A percentile compares a stretch with the other conserved stretches of the same genome.
Conservation (phyloP, 2,329 filamentous ascomycete species). For the Onygena corvina region DNA sequence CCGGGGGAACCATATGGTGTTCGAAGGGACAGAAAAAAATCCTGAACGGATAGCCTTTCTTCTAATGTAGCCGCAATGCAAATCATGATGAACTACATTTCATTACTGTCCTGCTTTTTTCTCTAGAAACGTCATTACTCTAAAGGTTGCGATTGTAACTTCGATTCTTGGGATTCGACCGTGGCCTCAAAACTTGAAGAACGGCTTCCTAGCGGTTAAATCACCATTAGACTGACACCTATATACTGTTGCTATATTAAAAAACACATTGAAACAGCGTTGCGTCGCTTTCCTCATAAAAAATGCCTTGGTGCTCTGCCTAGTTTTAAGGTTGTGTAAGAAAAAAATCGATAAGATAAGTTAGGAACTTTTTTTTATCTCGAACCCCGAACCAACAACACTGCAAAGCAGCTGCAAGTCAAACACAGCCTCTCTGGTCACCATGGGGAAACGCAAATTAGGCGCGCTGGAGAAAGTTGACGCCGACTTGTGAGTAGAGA, state of each 20-base stretch:
- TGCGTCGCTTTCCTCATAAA: no score
- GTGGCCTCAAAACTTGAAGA: no score
- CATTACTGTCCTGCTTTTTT: background rate
- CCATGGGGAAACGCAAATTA: conserved; percentile 77
- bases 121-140: background rate
- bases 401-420: no score
- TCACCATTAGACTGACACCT: background rate
- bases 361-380: conserved; percentile 1
- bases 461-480: conserved; percentile 92
- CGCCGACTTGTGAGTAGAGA: conserved; percentile 59
- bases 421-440: conserved; percentile 6
- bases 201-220: background rate
- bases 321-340: background rate
- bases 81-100: conserved; percentile 12
- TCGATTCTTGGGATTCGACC: no score
- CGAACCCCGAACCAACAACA: conserved; percentile 53
- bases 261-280: no score
- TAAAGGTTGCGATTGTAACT: background rate
- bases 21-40: conserved; percentile 11
- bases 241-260: background rate
- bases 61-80: conserved; percentile 15
- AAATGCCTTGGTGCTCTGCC: no score
- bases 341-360: conserved; percentile 6
- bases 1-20: conserved; percentile 6
- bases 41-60: conserved; percentile 14